Conservation (phyloP, 345 rosid genomes). For the Gossypium bickii region DNA sequence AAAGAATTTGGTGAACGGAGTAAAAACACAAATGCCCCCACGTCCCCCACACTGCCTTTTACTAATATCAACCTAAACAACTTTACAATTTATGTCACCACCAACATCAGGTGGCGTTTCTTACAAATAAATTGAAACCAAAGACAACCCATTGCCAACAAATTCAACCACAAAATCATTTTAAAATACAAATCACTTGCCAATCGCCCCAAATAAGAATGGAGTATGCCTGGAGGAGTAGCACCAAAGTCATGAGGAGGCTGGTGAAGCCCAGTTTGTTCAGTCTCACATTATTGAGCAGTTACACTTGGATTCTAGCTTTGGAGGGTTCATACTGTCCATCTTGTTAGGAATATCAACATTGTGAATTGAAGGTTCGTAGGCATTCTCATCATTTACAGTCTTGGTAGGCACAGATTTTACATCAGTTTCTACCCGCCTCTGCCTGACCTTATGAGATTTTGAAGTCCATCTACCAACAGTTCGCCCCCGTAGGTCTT, state of each 20-base stretch:
- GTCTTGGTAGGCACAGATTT: constrained; percentile 34
- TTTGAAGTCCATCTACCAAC: constrained; percentile 46
- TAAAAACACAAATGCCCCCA: constrained; percentile 17
- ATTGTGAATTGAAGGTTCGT: constrained; percentile 48
- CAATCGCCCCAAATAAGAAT: not conserved
- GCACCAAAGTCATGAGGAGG: constrained; percentile 6
- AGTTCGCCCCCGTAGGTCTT: constrained; percentile 47
- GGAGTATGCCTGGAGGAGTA: not conserved
- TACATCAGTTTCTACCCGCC: constrained; percentile 46
- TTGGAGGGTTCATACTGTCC: constrained; percentile 67
- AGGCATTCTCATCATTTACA: constrained; percentile 84
- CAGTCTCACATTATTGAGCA: constrained; percentile 85
- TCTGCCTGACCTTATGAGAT: constrained; percentile 51
- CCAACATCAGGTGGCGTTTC: constrained; percentile 31
- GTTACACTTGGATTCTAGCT: constrained; percentile 94
- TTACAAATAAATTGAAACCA: constrained; percentile 32
- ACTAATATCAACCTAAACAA: constrained; percentile 36
- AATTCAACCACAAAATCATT: constrained; percentile 29
- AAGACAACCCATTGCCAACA: constrained; percentile 32
- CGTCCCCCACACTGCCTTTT: constrained; percentile 23
- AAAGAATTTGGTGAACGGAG: constrained; percentile 2
- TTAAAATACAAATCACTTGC: constrained; percentile 23
- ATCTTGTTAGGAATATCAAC: constrained; percentile 59
- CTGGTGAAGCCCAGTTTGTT: constrained; percentile 5
- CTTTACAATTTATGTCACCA: constrained; percentile 55